Percentiles rank a stretch among this genome's conserved stretches.
Evolutionary conservation across 805 yeast genomes (phyloP).

Genomic region (Zygosaccharomyces kombuchaensis): DNA sequence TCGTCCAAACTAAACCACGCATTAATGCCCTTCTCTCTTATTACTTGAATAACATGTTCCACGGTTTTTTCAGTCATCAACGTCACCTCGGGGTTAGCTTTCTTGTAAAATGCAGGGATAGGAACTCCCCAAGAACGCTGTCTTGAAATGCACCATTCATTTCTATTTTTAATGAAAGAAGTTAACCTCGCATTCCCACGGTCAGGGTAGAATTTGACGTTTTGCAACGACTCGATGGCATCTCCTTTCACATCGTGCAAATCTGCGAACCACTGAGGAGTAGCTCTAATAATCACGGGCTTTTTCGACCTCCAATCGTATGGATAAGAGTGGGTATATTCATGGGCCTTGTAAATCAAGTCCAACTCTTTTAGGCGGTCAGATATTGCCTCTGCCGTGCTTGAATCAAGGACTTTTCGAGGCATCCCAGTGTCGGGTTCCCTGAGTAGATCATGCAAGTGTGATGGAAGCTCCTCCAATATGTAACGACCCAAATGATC

Average conservation of each 20-base stretch:
- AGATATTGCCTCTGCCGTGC: slow-evolving; percentile 49
- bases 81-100: slow-evolving; percentile 53
- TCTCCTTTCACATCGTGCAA: slow-evolving; percentile 64
- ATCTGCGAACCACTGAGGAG: slow-evolving; percentile 96
- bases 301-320: slow-evolving; percentile 96
- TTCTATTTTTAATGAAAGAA: slow-evolving; percentile 70
- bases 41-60: slow-evolving; percentile 50
- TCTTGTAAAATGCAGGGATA: slow-evolving; percentile 74
- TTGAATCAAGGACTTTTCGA: slow-evolving; percentile 51
- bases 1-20: slow-evolving; percentile 70
- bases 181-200: slow-evolving; percentile 65
- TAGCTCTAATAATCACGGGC: slow-evolving; percentile 91
- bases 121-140: slow-evolving; percentile 99
- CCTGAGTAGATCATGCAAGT: slow-evolving; percentile 12
- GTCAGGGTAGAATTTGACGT: slow-evolving; percentile 70
- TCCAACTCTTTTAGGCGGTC: slow-evolving; percentile 38
- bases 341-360: slow-evolving; percentile 46
- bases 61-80: slow-evolving; percentile 55
- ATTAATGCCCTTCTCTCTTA: slow-evolving; percentile 61
- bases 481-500: slow-evolving; percentile 70
- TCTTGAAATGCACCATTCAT: slow-evolving; percentile 97
- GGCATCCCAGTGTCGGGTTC: slow-evolving; percentile 14
- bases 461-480: slow-evolving; percentile 38
- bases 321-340: slow-evolving; percentile 80
- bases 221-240: slow-evolving; percentile 55